Base-by-base conservation (phyloP, 2,329 filamentous ascomycete species). In the Calonectria crousiana region DNA sequence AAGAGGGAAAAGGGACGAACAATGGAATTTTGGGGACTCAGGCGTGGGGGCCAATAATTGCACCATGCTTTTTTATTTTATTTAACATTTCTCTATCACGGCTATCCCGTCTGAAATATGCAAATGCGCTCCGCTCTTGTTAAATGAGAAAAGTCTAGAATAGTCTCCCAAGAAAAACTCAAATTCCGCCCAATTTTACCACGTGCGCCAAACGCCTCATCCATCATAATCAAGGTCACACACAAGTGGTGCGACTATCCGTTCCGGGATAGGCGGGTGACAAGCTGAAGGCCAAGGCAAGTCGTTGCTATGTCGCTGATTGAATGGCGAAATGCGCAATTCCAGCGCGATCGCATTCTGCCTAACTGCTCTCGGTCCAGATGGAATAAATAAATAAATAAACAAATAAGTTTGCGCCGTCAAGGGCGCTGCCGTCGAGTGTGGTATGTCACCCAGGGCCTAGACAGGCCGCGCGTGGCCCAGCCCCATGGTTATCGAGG, bases 131-230 rank as follows among this genome's bases (percentile, higher is more conserved):
- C 56, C 56, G 56, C 56, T 62, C 56, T 62, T 62, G 30, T 34
- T 62, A 62, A 62, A 41, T 62, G 56, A 62, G 14, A 62, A 62
- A 62, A 41, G 56, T 62, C 56, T 62, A 62, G 56, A 62, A 62
- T 62, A 23, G 34, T 36, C 56, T 62, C 41, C 56, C 56, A 62
- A 41, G 34, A 41, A 60, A 23, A 41, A 47, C 56, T 62, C 56
- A 62, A 62, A 62, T 41, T 41, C 34, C 56, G 56, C 56, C 34
- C 56, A 62, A 62, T 62, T 62, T 62, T 62, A 62, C 56, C 52
- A 58, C 51, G n/a, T 69, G 67, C 36, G 14, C 51, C 36, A 23
- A 49, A 60, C 67, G 36, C 67, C 67, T 69, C 67, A 69, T 69
- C 34, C 18, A 69, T 69, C 67, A 36, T 69, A 49, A 60, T 69